Percentiles rank a stretch among this genome's conserved stretches.
phyloP scores from a whole-genome alignment of 768 basidiomycete genomes.

The Mycena galericulata region DNA sequence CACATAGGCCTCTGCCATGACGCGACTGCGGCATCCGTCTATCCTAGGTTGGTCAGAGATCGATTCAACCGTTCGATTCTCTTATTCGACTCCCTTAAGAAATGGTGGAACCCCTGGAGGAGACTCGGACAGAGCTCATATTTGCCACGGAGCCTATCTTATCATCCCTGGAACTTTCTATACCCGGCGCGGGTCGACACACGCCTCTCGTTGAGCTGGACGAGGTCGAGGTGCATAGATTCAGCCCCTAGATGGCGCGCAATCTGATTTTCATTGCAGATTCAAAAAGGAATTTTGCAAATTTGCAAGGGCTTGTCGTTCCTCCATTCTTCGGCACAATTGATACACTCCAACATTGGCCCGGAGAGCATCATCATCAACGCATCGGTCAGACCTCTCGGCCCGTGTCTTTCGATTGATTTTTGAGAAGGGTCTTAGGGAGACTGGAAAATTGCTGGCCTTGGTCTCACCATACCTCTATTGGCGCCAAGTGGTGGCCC shows the following conservation, averaged over 20 bases:
- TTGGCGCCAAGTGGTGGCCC: slow-evolving; percentile 74
- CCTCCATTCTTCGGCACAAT: slow-evolving; percentile 89
- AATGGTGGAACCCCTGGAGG: slow-evolving; percentile 97
- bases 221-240: slow-evolving; percentile 85
- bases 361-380: slow-evolving; percentile 93
- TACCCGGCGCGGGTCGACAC: slow-evolving; percentile 70
- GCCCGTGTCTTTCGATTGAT: neutral
- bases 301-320: slow-evolving; percentile 91
- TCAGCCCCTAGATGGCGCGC: slow-evolving; percentile 11
- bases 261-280: slow-evolving; percentile 56
- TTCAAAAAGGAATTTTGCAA: slow-evolving; percentile 96
- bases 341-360: slow-evolving; percentile 92
- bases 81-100: slow-evolving; percentile 59
- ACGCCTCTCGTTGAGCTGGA: slow-evolving; percentile 84
- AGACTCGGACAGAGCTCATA: slow-evolving; percentile 87
- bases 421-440: slow-evolving; percentile 64
- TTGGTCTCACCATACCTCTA: slow-evolving; percentile 88
- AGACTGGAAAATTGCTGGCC: slow-evolving; percentile 96
- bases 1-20: slow-evolving; percentile 81
- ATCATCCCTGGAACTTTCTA: slow-evolving; percentile 83
- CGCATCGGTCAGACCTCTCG: slow-evolving; percentile 59
- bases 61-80: neutral
- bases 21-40: slow-evolving; percentile 91
- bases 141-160: slow-evolving; percentile 95
- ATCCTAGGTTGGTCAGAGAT: slow-evolving; percentile 74